phyloP scores from a whole-genome alignment of 2,329 filamentous ascomycete species.

The Fusarium oligoseptatum region DNA sequence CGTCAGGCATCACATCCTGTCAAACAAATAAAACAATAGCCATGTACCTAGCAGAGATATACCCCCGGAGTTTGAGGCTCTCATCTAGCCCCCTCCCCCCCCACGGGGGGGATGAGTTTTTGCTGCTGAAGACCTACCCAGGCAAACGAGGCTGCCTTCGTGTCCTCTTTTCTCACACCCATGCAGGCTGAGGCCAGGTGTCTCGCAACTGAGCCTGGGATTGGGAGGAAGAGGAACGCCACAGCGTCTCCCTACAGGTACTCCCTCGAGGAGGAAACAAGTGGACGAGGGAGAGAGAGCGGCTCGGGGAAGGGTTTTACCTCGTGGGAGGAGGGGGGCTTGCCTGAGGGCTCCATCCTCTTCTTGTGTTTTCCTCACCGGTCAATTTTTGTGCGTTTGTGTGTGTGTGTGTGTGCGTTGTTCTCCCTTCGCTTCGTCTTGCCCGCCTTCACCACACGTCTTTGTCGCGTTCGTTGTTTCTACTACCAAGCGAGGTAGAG shows the following conservation, averaged over 20 bases:
- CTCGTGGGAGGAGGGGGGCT: conserved; percentile 6
- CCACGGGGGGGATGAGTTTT: background rate
- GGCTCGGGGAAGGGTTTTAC: background rate
- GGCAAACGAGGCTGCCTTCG: background rate
- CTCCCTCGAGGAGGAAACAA: conserved; percentile 19
- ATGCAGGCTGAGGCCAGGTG: conserved; percentile 24
- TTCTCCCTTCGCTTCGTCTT: conserved; percentile 12
- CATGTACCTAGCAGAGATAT: background rate
- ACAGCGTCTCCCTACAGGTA: conserved; percentile 32
- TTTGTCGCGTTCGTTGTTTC: background rate
- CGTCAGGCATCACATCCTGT: background rate
- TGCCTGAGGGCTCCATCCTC: conserved; percentile 25
- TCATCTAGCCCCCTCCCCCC: background rate
- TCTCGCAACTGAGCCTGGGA: conserved; percentile 29
- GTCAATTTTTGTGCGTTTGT: conserved; percentile 2
- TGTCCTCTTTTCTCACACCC: background rate
- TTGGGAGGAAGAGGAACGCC: conserved; percentile 23
- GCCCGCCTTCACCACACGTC: background rate
- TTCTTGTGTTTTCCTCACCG: conserved; percentile 26
- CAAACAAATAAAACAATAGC: background rate
- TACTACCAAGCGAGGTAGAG: background rate
- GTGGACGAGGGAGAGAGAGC: conserved; percentile 33
- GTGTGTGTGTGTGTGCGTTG: background rate
- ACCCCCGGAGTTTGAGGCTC: background rate
- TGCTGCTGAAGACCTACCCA: background rate